phyloP scores from a whole-genome alignment of 1,139 yeast genomes.

The Geotrichum phurueaensis region DNA sequence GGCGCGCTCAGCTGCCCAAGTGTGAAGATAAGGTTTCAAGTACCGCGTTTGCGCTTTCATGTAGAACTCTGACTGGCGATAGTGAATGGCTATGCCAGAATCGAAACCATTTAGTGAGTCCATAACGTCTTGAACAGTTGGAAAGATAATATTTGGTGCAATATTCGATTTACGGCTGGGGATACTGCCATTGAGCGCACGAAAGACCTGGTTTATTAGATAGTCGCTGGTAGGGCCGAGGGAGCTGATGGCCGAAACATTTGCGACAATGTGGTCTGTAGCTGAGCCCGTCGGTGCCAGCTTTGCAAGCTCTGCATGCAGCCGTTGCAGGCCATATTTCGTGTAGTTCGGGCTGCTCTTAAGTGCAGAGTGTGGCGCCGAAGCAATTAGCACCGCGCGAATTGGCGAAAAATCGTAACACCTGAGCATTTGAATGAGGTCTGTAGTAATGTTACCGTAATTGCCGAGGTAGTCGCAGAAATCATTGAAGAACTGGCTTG shows the following conservation, averaged over 20 bases:
- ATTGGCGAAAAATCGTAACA: slow-evolving; percentile 30
- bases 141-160: slow-evolving; percentile 26
- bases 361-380: slow-evolving; percentile 26
- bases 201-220: slow-evolving; percentile 21
- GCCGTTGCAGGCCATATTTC: slow-evolving; percentile 25
- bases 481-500: slow-evolving; percentile 26
- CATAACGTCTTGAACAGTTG: slow-evolving; percentile 30
- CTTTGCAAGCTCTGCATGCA: slow-evolving; percentile 21
- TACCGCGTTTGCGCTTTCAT: slow-evolving; percentile 25
- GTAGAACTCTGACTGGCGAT: slow-evolving; percentile 22
- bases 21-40: slow-evolving; percentile 25
- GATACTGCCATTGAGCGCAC: slow-evolving; percentile 15
- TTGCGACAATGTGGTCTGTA: slow-evolving; percentile 25
- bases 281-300: slow-evolving; percentile 1
- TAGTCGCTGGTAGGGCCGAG: slow-evolving; percentile 27
- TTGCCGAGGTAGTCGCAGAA: slow-evolving; percentile 26
- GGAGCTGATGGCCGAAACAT: slow-evolving; percentile 32
- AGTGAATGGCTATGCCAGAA: slow-evolving; percentile 32
- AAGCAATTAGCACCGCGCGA: slow-evolving; percentile 29
- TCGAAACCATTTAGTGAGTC: slow-evolving; percentile 32
- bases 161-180: slow-evolving; percentile 7
- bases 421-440: slow-evolving; percentile 20
- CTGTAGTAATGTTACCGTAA: slow-evolving; percentile 21
- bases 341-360: slow-evolving; percentile 21
- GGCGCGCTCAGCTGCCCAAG: slow-evolving; percentile 31